phyloP scores from a whole-genome alignment of 441 rosid genomes.

The Aquilaria agallochum region DNA sequence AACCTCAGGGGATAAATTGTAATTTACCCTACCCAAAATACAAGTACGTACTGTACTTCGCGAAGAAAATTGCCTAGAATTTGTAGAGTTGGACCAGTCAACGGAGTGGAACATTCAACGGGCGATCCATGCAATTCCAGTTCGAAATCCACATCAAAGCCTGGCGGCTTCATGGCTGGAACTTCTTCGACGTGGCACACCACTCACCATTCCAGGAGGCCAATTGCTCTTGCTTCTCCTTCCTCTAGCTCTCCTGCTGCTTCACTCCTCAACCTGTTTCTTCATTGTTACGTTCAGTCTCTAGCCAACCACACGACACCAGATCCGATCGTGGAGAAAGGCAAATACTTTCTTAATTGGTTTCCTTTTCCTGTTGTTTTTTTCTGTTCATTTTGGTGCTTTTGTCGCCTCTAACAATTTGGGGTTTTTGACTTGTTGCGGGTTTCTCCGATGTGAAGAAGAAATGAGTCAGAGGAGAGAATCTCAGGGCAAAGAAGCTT shows the following conservation, averaged over 20 bases:
- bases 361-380: neutral
- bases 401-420: neutral
- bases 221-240: neutral
- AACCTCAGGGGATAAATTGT: too few species aligned
- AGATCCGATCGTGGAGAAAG: constrained; percentile 6
- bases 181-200: neutral
- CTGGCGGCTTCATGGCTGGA: too few species aligned
- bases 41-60: too few species aligned
- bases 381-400: neutral
- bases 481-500: constrained; percentile 37
- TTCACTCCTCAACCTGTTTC: neutral
- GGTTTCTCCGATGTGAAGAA: constrained; percentile 17
- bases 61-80: too few species aligned
- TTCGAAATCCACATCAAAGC: too few species aligned
- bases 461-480: constrained; percentile 36
- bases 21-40: too few species aligned
- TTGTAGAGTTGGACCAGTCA: too few species aligned
- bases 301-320: neutral
- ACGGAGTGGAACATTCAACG: too few species aligned
- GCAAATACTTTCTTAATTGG: constrained; percentile 17
- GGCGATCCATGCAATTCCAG: too few species aligned
- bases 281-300: neutral
- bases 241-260: neutral
- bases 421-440: neutral
- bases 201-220: neutral